phyloP scores from a whole-genome alignment of 768 basidiomycete species.

The Hygrocybe punicea region DNA sequence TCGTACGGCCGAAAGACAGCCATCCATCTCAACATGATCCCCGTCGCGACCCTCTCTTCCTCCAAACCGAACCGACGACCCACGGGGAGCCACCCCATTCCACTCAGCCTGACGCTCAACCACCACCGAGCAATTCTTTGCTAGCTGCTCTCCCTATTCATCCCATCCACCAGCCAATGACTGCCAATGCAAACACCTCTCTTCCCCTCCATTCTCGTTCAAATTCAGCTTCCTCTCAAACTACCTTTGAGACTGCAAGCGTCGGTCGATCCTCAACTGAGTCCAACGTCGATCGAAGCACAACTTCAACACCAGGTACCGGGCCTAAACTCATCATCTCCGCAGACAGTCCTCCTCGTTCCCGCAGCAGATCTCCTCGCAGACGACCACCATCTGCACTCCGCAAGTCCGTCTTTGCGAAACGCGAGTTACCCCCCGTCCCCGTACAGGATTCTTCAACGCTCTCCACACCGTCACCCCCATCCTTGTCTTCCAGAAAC shows the following conservation, averaged over 20 bases:
- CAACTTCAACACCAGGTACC: neutral
- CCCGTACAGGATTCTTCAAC: constrained; percentile 17
- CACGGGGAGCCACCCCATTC: too few relatives aligned
- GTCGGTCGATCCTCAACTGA: neutral
- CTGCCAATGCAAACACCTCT: too few relatives aligned
- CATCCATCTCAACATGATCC: too few relatives aligned
- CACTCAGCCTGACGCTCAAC: too few relatives aligned
- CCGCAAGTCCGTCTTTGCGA: neutral
- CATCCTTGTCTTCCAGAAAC: constrained; percentile 22
- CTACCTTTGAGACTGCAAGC: neutral
- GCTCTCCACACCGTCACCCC: constrained; percentile 15
- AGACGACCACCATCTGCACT: neutral
- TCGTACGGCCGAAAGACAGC: too few relatives aligned
- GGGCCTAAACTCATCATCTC: neutral
- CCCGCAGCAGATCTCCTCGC: constrained; percentile 2
- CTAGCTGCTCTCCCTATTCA: too few relatives aligned
- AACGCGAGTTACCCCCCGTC: neutral
- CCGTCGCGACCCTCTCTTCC: too few relatives aligned
- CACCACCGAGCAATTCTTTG: too few relatives aligned
- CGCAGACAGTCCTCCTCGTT: neutral
- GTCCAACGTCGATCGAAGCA: neutral
- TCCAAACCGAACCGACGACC: too few relatives aligned
- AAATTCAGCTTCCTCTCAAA: neutral
- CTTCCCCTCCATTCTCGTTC: neutral
- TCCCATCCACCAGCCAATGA: too few relatives aligned